A percentile compares a stretch with the other conserved stretches of the same genome.
phyloP scores from a whole-genome alignment of 1,284 basidiomycete genomes.

The Takashimella tepidaria region DNA sequence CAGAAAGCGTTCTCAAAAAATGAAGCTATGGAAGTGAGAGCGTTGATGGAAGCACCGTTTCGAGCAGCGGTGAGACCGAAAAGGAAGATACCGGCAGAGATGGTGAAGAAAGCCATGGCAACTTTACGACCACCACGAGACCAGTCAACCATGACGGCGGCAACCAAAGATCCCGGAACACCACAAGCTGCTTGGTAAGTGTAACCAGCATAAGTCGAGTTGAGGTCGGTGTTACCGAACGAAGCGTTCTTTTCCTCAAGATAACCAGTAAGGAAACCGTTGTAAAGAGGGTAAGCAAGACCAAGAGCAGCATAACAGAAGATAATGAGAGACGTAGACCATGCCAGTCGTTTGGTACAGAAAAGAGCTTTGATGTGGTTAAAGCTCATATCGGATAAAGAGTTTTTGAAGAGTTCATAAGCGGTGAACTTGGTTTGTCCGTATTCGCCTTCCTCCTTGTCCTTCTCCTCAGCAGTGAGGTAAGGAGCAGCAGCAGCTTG shows the following conservation, averaged over 20 bases:
- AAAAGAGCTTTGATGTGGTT: constrained; percentile 56
- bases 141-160: constrained; percentile 56
- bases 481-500: constrained; percentile 38
- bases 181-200: constrained; percentile 51
- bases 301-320: constrained; percentile 58
- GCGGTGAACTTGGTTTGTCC: constrained; percentile 27
- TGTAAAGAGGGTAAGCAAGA: constrained; percentile 53
- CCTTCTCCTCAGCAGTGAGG: constrained; percentile 19
- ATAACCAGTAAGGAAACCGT: constrained; percentile 55
- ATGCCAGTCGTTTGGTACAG: constrained; percentile 51
- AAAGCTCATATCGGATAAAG: constrained; percentile 51
- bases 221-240: constrained; percentile 33
- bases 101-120: constrained; percentile 53
- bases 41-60: constrained; percentile 52
- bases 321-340: constrained; percentile 55
- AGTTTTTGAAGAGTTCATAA: constrained; percentile 44
- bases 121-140: constrained; percentile 53
- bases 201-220: constrained; percentile 53
- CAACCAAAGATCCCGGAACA: constrained; percentile 58
- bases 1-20: constrained; percentile 51
- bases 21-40: constrained; percentile 55
- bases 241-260: constrained; percentile 45
- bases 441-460: constrained; percentile 8
- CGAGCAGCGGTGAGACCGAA: constrained; percentile 59
- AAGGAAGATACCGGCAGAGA: constrained; percentile 56